A percentile compares a stretch with the other conserved stretches of the same genome.
These are phyloP conservation scores for Cladorrhinum sp. DNA, from an alignment of 2,329 filamentous ascomycete genomes.

Conservation along the genomic window DNA sequence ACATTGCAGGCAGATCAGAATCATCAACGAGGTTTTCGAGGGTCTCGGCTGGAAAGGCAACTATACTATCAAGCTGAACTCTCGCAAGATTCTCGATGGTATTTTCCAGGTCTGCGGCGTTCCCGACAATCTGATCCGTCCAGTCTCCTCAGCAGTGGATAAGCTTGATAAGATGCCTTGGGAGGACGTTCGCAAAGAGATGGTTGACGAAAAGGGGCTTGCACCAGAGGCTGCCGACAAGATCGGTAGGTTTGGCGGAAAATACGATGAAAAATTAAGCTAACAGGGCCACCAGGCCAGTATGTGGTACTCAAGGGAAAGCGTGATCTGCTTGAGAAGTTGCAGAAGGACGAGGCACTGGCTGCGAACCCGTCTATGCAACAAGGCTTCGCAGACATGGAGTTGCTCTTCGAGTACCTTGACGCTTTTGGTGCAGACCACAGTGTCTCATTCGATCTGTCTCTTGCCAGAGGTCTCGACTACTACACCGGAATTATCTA, in stretches of 20 bases:
- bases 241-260: conserved; percentile 71
- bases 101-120: conserved; percentile 91
- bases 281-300: conserved; percentile 16
- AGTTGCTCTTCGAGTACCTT: conserved; percentile 76
- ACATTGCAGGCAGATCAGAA: conserved; percentile 51
- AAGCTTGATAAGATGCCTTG: conserved; percentile 93
- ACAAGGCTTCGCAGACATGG: conserved; percentile 77
- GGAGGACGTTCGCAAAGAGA: conserved; percentile 86
- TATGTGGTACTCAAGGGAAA: conserved; percentile 27
- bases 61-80: conserved; percentile 91
- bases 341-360: conserved; percentile 66
- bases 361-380: conserved; percentile 71
- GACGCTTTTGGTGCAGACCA: conserved; percentile 71
- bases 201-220: conserved; percentile 89
- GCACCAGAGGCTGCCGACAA: conserved; percentile 73
- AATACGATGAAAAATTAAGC: conserved; percentile 40
- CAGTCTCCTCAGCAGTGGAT: conserved; percentile 90
- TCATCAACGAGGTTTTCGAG: conserved; percentile 82
- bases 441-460: conserved; percentile 83
- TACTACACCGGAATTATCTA: conserved; percentile 92
- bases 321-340: conserved; percentile 65
- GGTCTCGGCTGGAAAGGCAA: conserved; percentile 60
- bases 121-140: conserved; percentile 78
- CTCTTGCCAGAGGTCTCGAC: conserved; percentile 78
- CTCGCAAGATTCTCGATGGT: conserved; percentile 90